phyloP scores from a whole-genome alignment of 768 basidiomycete genomes.

The Podaxis mareebaensis region DNA sequence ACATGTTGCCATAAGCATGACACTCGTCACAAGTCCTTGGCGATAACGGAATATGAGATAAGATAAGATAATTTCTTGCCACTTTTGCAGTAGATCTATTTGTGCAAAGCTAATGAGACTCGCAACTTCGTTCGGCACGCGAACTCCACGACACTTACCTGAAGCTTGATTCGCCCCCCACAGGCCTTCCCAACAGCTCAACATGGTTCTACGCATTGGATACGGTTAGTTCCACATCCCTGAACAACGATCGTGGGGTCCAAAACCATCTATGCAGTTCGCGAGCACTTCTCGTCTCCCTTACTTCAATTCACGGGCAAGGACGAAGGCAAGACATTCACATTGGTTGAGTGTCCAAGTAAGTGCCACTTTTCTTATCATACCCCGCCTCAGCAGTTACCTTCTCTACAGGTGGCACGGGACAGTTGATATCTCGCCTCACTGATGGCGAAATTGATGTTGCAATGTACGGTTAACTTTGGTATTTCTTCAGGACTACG shows the following conservation, averaged over 20 bases:
- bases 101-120: neutral
- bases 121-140: neutral
- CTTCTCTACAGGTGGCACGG: constrained; percentile 67
- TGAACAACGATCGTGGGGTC: neutral
- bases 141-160: neutral
- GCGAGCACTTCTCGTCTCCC: constrained; percentile 92
- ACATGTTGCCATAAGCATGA: no score
- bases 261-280: constrained; percentile 41
- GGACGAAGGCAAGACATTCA: constrained; percentile 74
- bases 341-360: constrained; percentile 90
- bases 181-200: neutral
- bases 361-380: constrained; percentile 23
- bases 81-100: neutral
- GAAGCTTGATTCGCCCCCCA: neutral
- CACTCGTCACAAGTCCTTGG: no score
- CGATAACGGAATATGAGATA: neutral
- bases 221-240: constrained; percentile 38
- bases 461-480: constrained; percentile 54
- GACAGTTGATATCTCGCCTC: constrained; percentile 76
- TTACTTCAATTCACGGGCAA: constrained; percentile 79
- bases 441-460: constrained; percentile 79
- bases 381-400: constrained; percentile 13
- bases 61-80: neutral
- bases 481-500: neutral
- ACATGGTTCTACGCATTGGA: constrained; percentile 44